Conservation (phyloP, 768 basidiomycete species). For the Termitomyces sp. region DNA sequence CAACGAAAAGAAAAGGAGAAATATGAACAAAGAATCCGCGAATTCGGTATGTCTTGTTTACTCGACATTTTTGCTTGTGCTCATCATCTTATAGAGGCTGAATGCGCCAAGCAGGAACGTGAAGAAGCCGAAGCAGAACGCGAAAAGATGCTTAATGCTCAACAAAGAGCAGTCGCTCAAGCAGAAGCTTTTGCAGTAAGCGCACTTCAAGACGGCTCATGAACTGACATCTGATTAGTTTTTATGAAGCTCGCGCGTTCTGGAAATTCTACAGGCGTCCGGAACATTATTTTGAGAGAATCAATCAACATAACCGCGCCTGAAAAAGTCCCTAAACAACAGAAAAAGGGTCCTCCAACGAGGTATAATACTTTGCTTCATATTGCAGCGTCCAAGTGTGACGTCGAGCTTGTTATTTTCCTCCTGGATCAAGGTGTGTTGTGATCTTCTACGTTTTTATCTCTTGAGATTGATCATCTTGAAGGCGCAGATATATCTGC, state of each 20-base stretch:
- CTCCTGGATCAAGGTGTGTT: conserved; percentile 31
- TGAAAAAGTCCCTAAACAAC: conserved; percentile 20
- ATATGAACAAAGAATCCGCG: conserved; percentile 27
- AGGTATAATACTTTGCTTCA: conserved; percentile 31
- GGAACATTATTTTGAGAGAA: conserved; percentile 22
- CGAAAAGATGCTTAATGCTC: conserved; percentile 20
- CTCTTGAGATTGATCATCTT: neutral
- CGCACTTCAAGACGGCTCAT: neutral
- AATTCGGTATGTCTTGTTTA: conserved; percentile 24
- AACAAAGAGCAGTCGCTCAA: conserved; percentile 20
- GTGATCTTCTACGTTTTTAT: neutral
- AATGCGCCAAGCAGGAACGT: conserved; percentile 29
- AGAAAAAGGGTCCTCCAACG: conserved; percentile 17
- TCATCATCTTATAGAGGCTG: conserved; percentile 20
- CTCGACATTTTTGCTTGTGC: neutral
- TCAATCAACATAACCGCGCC: conserved; percentile 29
- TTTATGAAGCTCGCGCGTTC: conserved; percentile 19
- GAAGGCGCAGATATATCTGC: conserved; percentile 27
- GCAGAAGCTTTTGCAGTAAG: conserved; percentile 26
- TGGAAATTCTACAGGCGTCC: conserved; percentile 23
- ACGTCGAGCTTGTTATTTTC: conserved; percentile 25
- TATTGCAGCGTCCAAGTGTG: conserved; percentile 29
- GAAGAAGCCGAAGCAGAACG: conserved; percentile 21
- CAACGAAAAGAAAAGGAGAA: conserved; percentile 23
- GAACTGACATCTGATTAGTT: neutral